Conservation (phyloP, 2,329 filamentous ascomycete genomes). For the Colletotrichum sp. region DNA sequence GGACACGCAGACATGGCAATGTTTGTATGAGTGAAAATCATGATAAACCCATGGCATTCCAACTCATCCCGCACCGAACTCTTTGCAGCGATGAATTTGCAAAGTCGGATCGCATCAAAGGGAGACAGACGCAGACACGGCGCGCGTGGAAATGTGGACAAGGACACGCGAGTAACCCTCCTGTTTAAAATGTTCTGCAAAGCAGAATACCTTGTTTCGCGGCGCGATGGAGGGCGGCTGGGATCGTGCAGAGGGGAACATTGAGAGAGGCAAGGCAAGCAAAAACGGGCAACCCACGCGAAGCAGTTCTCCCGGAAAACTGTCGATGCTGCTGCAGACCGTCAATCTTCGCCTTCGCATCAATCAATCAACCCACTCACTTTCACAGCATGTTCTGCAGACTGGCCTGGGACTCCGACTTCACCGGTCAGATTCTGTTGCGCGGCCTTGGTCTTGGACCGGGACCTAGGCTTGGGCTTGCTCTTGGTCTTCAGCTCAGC, state of each 20-base stretch:
- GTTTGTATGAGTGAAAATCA: conserved; percentile 22
- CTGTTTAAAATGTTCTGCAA: conserved; percentile 21
- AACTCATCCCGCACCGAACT: conserved; percentile 15
- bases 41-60: conserved; percentile 16
- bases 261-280: background rate
- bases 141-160: conserved; percentile 21
- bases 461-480: background rate
- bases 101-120: conserved; percentile 18
- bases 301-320: background rate
- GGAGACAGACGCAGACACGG: conserved; percentile 1
- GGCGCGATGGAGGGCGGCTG: conserved; percentile 14
- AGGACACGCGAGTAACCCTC: conserved; percentile 22
- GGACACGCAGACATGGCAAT: conserved; percentile 14
- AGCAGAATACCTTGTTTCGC: conserved; percentile 19
- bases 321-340: conserved; percentile 11
- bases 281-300: background rate
- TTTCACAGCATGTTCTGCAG: background rate
- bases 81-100: conserved; percentile 22
- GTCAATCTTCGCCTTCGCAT: conserved; percentile 9
- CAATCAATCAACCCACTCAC: conserved; percentile 9
- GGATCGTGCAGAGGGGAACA: background rate
- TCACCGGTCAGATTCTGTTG: background rate
- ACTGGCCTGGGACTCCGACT: background rate
- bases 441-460: background rate
- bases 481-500: background rate